Percentiles rank a stretch among this genome's conserved stretches.
Conservation (phyloP, 2,329 filamentous ascomycete species). For the Penicillium verrucosum region DNA sequence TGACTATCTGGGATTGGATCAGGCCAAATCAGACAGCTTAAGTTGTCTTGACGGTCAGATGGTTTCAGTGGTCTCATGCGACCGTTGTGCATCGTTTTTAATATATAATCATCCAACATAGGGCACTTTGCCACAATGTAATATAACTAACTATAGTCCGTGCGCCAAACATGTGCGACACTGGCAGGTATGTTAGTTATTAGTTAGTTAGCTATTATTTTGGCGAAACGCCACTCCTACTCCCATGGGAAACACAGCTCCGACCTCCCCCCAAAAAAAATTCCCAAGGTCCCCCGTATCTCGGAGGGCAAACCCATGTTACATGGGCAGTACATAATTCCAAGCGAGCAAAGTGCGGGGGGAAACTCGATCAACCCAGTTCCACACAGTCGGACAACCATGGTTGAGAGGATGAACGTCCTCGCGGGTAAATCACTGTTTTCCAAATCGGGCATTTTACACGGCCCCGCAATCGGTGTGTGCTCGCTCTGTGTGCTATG, state of each 20-base stretch:
- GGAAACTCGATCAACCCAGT: constrained; percentile 3
- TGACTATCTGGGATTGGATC: not conserved
- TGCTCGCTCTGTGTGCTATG: not conserved
- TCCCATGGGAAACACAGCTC: not conserved
- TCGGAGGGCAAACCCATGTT: not conserved
- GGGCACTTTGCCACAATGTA: not conserved
- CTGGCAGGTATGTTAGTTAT: not conserved
- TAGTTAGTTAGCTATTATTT: not conserved
- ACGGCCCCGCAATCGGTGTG: not conserved
- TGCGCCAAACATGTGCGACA: not conserved
- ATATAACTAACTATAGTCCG: not conserved
- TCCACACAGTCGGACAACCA: constrained; percentile 3
- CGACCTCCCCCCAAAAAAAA: not conserved
- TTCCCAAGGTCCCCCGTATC: constrained; percentile 3
- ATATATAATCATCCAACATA: not conserved
- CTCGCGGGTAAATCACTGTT: constrained; percentile 1
- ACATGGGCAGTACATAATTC: not conserved
- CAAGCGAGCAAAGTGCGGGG: constrained; percentile 14
- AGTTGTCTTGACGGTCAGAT: not conserved
- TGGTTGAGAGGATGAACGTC: not conserved
- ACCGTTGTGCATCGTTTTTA: not conserved
- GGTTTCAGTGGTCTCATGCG: not conserved
- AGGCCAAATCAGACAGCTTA: not conserved
- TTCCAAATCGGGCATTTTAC: not conserved
- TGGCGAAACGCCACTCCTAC: not conserved